A percentile compares a stretch with the other conserved stretches of the same genome.
Evolutionary conservation across 2,329 filamentous ascomycete species (phyloP).

Genomic region (Rhexocercosporidium sp.): DNA sequence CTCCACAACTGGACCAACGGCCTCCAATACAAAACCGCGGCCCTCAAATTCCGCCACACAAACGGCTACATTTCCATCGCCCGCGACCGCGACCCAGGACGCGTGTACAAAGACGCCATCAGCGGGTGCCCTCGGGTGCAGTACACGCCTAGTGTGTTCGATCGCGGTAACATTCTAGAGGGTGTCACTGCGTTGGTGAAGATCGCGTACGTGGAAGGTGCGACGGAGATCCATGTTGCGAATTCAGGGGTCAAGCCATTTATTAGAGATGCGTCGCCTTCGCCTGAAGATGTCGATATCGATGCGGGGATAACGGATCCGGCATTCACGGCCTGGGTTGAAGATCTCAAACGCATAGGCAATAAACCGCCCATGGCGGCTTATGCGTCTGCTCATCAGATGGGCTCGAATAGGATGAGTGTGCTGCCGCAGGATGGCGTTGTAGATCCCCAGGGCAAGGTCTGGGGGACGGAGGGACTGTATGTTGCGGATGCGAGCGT

Average conservation of each 20-base stretch:
- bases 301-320: conserved; percentile 58
- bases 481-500: conserved; percentile 78
- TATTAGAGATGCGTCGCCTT: conserved; percentile 30
- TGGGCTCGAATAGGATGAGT: conserved; percentile 79
- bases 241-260: conserved; percentile 70
- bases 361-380: conserved; percentile 55
- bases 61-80: conserved; percentile 74
- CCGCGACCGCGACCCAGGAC: conserved; percentile 77
- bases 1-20: conserved; percentile 70
- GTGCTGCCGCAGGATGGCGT: conserved; percentile 53
- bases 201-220: conserved; percentile 79
- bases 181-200: conserved; percentile 75
- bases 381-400: conserved; percentile 80
- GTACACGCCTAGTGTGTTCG: conserved; percentile 74
- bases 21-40: conserved; percentile 73
- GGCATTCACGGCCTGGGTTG: conserved; percentile 66
- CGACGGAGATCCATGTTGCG: conserved; percentile 75
- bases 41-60: conserved; percentile 71
- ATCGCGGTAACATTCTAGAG: conserved; percentile 73
- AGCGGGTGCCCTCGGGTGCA: conserved; percentile 69
- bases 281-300: conserved; percentile 16
- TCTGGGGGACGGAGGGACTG: conserved; percentile 70
- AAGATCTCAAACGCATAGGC: conserved; percentile 52
- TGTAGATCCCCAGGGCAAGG: conserved; percentile 60
- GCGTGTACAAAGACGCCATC: conserved; percentile 72